Evolutionary conservation across 257 asterid species (phyloP).

Genomic region (Przewalskia tangutica): DNA sequence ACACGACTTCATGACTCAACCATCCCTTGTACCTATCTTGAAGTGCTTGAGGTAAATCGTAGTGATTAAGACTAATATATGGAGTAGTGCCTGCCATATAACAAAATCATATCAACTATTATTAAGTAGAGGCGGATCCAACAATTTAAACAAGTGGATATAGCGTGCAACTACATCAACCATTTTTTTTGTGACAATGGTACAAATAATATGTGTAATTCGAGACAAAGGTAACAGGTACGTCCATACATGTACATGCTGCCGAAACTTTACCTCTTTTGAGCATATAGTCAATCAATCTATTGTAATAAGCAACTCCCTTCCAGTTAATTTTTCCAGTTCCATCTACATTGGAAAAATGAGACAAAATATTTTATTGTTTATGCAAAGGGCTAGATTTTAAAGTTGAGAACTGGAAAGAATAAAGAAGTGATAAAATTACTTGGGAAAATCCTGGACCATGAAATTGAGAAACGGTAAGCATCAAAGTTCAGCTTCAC

Average conservation of each 20-base stretch:
- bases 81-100: constrained; percentile 46
- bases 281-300: constrained; percentile 13
- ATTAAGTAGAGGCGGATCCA: not conserved
- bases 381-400: not conserved
- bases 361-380: not conserved
- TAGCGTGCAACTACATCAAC: not conserved
- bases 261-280: constrained; percentile 2
- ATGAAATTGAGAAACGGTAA: constrained; percentile 58
- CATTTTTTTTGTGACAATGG: not conserved
- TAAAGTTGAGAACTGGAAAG: not conserved
- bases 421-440: constrained; percentile 3
- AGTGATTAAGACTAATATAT: constrained; percentile 59
- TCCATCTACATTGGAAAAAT: constrained; percentile 6
- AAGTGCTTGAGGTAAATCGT: constrained; percentile 60
- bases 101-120: not conserved
- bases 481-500: constrained; percentile 41
- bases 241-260: not conserved
- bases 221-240: not conserved
- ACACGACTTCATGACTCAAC: constrained; percentile 74
- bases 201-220: not conserved
- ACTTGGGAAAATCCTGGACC: constrained; percentile 71
- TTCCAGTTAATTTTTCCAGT: constrained; percentile 13
- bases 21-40: constrained; percentile 54
- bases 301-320: constrained; percentile 15
- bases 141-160: not conserved